These are phyloP conservation scores for Neofusicoccum cordaticola DNA, from an alignment of 2,329 filamentous ascomycete genomes.

Conservation along the genomic window DNA sequence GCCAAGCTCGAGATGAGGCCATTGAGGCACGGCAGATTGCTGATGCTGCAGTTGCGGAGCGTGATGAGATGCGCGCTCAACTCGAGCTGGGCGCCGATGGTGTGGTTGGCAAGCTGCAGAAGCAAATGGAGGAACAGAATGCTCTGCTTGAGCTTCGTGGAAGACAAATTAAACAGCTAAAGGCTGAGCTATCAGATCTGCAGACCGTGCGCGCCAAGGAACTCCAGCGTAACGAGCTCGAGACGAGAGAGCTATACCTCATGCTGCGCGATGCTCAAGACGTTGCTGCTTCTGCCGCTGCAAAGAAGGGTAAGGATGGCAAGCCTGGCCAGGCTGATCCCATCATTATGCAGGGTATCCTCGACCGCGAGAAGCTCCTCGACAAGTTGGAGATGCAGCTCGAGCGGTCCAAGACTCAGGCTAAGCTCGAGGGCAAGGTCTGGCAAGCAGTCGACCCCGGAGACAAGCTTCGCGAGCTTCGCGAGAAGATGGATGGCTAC, in stretches of 20 bases:
- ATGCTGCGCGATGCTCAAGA: constrained; percentile 98
- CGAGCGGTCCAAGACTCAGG: constrained; percentile 95
- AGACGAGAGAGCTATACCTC: constrained; percentile 93
- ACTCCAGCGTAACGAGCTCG: constrained; percentile 88
- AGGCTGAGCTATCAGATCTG: constrained; percentile 82
- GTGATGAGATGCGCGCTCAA: constrained; percentile 88
- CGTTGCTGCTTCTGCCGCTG: constrained; percentile 84
- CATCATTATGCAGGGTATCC: constrained; percentile 80
- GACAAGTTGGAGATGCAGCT: constrained; percentile 91
- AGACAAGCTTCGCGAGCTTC: constrained; percentile 84
- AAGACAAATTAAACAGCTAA: constrained; percentile 81
- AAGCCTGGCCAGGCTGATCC: constrained; percentile 62
- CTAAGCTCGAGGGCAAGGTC: constrained; percentile 89
- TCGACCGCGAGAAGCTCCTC: constrained; percentile 91
- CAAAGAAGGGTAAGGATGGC: constrained; percentile 52
- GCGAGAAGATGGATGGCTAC: constrained; percentile 84
- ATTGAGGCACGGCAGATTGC: constrained; percentile 88
- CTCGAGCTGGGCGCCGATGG: constrained; percentile 91
- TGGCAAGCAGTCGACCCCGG: constrained; percentile 85
- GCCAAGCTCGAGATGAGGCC: constrained; percentile 87
- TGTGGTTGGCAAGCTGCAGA: constrained; percentile 86
- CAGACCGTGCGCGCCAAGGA: constrained; percentile 86
- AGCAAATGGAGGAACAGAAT: constrained; percentile 88
- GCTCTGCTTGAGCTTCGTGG: constrained; percentile 86
- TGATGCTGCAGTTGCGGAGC: constrained; percentile 91